Base-by-base conservation (phyloP, 805 yeast genomes). In the Candida pseudoglaebosa region DNA sequence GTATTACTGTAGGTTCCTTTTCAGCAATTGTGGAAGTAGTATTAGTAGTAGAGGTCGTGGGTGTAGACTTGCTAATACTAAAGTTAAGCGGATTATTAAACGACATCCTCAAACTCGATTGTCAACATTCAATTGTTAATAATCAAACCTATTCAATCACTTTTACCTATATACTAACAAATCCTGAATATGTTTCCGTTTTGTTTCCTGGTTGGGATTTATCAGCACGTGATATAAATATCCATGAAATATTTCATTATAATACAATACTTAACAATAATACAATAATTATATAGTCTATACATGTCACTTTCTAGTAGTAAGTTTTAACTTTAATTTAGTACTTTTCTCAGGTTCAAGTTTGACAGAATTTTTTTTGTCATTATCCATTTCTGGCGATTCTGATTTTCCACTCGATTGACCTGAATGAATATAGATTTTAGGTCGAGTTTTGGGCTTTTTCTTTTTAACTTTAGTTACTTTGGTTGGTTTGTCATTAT, bases 21-120 rank as follows among this genome's bases (percentile, higher is more conserved):
- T 13, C 32, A 29, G 17, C 17, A 15, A 6, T 29, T 3, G 55
- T 46, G 12, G 65, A 56, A 39, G 50, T 61, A 26, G 60, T 51
- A 34, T 63, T 62, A 16, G 68, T 61, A 5, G 71, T 66, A 13
- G 71, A 65, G 2, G 72, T 67, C 2, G 73, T 67, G 14, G 73
- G 62, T 7, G 62, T 55, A 3, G 73, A 50, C 45, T 68, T 68
- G 18, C 64, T 49, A 16, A 66, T 52, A 41, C 55, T 67, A 46
- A 65, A 66, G 8, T 57, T 53, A 37, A 59, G 47, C 22, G 50
- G 57, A 34, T 54, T 59, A 36, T 52, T 59, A 43, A 51, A 56
- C 18, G 65, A 45, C 68, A 61, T 59, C 5, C 12, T 15, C 13
- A 13, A 10, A 6, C 7, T 9, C 13, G 29, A 13, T 26, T 13